Percentiles rank a stretch among this genome's conserved stretches.
Conservation (phyloP, 2,329 filamentous ascomycete species). For the Cladosporium sphaerospermum region DNA sequence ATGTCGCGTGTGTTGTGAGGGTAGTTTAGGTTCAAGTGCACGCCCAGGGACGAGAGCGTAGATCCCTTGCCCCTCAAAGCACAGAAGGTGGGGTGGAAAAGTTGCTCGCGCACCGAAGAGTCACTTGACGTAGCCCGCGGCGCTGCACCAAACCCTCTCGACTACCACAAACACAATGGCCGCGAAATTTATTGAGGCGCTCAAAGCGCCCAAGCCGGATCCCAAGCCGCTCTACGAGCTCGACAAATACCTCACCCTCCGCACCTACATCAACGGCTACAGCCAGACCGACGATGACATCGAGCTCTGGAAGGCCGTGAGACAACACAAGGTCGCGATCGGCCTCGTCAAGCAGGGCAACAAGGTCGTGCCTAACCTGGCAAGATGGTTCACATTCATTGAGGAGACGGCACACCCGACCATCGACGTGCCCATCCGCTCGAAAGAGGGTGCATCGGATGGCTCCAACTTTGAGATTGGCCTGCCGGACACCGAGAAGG, state of each 20-base stretch:
- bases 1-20: too few species aligned
- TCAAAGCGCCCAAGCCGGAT: slow-evolving; percentile 9
- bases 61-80: neutral
- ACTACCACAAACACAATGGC: slow-evolving; percentile 5
- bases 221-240: slow-evolving; percentile 59
- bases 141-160: neutral
- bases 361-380: slow-evolving; percentile 59
- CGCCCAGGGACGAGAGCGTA: too few species aligned
- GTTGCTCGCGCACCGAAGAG: neutral
- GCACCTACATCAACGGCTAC: slow-evolving; percentile 82
- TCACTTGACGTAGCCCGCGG: neutral
- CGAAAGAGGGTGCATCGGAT: slow-evolving; percentile 56
- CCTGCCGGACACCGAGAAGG: slow-evolving; percentile 75
- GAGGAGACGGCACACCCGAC: slow-evolving; percentile 70
- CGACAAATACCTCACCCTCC: slow-evolving; percentile 79
- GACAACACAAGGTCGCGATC: slow-evolving; percentile 76
- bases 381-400: slow-evolving; percentile 81
- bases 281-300: slow-evolving; percentile 68
- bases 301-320: slow-evolving; percentile 75
- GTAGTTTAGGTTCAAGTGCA: too few species aligned
- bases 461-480: slow-evolving; percentile 86
- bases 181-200: slow-evolving; percentile 6
- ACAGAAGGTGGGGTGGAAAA: neutral
- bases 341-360: slow-evolving; percentile 73
- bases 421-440: slow-evolving; percentile 45